phyloP scores from a whole-genome alignment of 139 green algal genomes.

The Gonium pectorale region DNA sequence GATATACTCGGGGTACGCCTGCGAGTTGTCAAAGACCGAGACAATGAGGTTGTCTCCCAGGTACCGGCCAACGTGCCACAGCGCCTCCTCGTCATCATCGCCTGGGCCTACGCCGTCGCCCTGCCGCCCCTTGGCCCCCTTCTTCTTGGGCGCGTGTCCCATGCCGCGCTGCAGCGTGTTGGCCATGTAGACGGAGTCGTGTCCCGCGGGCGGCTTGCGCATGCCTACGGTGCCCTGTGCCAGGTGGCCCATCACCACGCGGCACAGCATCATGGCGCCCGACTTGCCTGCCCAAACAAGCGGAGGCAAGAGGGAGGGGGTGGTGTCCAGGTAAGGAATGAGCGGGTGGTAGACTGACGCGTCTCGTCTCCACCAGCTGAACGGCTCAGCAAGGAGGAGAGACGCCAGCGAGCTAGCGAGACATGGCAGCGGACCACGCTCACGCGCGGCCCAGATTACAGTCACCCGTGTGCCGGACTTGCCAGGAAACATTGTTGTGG shows the following conservation, averaged over 20 bases:
- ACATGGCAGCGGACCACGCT: no score
- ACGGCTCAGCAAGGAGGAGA: no score
- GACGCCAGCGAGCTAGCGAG: no score
- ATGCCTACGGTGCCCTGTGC: neutral
- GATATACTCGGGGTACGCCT: conserved; percentile 51
- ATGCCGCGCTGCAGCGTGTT: neutral
- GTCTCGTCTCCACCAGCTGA: no score
- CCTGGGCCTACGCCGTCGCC: no score
- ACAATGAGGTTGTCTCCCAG: conserved; percentile 13
- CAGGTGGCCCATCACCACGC: conserved; percentile 34
- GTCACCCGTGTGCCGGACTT: no score
- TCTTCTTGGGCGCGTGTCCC: neutral
- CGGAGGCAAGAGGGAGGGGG: neutral
- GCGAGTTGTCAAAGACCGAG: conserved; percentile 49
- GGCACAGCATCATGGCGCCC: conserved; percentile 45
- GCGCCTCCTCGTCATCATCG: neutral
- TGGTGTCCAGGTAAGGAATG: no score
- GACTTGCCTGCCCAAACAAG: neutral
- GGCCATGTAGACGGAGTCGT: conserved; percentile 32
- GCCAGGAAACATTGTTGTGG: no score
- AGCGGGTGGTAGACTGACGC: no score
- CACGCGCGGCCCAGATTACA: no score
- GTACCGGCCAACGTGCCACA: neutral
- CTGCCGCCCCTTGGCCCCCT: neutral
- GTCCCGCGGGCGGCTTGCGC: conserved; percentile 36